A percentile compares a stretch with the other conserved stretches of the same genome.
Conservation (phyloP, 208 protist genomes). For the Endotrypanum monterogeii region DNA sequence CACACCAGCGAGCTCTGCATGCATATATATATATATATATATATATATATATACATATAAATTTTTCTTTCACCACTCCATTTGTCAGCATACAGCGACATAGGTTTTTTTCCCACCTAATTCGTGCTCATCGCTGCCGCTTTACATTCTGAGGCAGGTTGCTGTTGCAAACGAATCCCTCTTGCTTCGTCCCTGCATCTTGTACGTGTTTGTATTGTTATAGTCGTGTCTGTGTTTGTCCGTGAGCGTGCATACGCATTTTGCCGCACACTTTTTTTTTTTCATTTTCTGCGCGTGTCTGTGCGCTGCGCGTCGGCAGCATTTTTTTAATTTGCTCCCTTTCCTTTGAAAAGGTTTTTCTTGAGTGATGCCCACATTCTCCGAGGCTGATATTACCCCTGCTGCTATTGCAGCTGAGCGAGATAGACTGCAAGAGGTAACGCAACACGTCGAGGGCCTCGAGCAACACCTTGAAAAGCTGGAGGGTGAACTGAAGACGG, state of each 20-base stretch:
- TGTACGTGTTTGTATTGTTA: not conserved
- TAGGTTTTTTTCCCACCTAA: too few species aligned
- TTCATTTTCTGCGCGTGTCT: not conserved
- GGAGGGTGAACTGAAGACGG: slow-evolving; percentile 57
- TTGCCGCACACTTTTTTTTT: too few species aligned
- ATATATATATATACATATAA: not conserved
- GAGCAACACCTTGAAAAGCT: slow-evolving; percentile 79
- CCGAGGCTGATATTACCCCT: slow-evolving; percentile 43
- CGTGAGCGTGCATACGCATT: not conserved
- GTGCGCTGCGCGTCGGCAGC: not conserved
- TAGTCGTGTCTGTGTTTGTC: not conserved
- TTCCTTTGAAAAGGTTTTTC: not conserved
- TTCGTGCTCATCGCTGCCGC: too few species aligned
- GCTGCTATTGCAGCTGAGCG: slow-evolving; percentile 48
- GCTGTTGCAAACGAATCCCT: too few species aligned
- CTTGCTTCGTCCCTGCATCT: too few species aligned
- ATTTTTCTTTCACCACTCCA: not conserved
- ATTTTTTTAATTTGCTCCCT: too few species aligned
- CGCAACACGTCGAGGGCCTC: slow-evolving; percentile 76
- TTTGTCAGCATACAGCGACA: too few species aligned
- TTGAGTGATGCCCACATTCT: slow-evolving; percentile 13
- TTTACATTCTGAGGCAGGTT: too few species aligned
- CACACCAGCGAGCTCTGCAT: too few species aligned
- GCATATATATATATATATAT: too few species aligned
- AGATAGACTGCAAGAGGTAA: slow-evolving; percentile 39